Evolutionary conservation across 2,329 filamentous ascomycete species (phyloP).

Genomic region (Arthrobotrys megalospora): DNA sequence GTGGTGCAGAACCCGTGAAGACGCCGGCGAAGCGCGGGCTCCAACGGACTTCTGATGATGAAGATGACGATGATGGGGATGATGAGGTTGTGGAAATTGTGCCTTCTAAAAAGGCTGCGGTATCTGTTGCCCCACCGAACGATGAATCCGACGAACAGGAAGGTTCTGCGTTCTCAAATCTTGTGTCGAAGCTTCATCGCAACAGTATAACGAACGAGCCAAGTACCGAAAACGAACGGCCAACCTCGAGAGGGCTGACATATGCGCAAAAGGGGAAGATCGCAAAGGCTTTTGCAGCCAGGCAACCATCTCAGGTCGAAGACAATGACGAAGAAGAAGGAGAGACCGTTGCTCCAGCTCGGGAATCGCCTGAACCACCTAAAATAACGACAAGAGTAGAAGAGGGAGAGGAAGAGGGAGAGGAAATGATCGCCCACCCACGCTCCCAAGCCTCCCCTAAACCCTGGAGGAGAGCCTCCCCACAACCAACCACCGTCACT

Average conservation of each 20-base stretch:
- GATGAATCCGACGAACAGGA: conserved; percentile 13
- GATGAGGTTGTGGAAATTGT: not conserved
- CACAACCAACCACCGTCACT: conserved; percentile 81
- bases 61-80: conserved; percentile 3
- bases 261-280: conserved; percentile 57
- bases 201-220: conserved; percentile 14
- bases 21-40: conserved; percentile 5
- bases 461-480: conserved; percentile 73
- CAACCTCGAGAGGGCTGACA: conserved; percentile 24
- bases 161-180: conserved; percentile 20
- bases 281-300: conserved; percentile 49
- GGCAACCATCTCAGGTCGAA: conserved; percentile 5
- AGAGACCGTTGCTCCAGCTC: not conserved
- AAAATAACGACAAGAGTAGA: not conserved
- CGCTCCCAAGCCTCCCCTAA: conserved; percentile 58
- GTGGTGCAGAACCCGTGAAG: conserved; percentile 65
- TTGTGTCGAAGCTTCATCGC: conserved; percentile 32
- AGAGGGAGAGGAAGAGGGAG: conserved; percentile 22
- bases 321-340: conserved; percentile 33
- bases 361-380: not conserved
- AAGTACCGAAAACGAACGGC: conserved; percentile 13
- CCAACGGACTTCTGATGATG: conserved; percentile 50
- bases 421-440: conserved; percentile 33
- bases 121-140: not conserved
- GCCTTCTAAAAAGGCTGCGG: conserved; percentile 1